These are phyloP conservation scores for Nitzschia putrida DNA, from an alignment of 108 stramenopile species.

Conservation along the genomic window DNA sequence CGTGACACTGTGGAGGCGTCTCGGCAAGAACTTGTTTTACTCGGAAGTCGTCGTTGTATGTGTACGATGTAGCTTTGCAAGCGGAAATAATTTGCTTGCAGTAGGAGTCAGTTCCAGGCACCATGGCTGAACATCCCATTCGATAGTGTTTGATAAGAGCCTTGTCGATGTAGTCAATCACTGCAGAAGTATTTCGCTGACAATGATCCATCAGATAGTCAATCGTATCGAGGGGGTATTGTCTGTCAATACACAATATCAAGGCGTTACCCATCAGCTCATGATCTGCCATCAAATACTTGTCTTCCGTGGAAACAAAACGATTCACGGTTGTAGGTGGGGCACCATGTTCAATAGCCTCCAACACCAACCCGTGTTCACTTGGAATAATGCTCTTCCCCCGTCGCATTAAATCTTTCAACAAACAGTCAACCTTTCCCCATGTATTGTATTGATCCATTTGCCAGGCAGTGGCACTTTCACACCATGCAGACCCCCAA, in stretches of 20 bases:
- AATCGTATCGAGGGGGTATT: slow-evolving; percentile 27
- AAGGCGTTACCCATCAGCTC: slow-evolving; percentile 34
- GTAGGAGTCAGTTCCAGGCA: slow-evolving; percentile 17
- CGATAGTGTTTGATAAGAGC: slow-evolving; percentile 25
- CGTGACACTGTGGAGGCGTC: slow-evolving; percentile 16
- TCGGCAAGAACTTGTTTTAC: slow-evolving; percentile 6
- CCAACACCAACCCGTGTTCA: slow-evolving; percentile 32
- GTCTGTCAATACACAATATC: slow-evolving; percentile 32
- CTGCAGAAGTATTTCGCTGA: slow-evolving; percentile 18
- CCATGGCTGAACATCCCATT: slow-evolving; percentile 11
- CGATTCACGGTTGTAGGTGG: slow-evolving; percentile 21
- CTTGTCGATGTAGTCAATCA: slow-evolving; percentile 25
- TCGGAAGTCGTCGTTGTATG: not conserved
- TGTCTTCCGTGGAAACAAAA: slow-evolving; percentile 24
- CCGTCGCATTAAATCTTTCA: slow-evolving; percentile 20
- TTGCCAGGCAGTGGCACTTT: slow-evolving; percentile 27
- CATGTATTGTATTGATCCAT: slow-evolving; percentile 27
- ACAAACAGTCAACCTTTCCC: slow-evolving; percentile 23
- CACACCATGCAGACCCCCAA: slow-evolving; percentile 20
- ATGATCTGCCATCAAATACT: slow-evolving; percentile 31
- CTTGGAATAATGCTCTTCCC: slow-evolving; percentile 24
- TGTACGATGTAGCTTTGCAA: slow-evolving; percentile 9
- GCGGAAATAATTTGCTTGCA: slow-evolving; percentile 27
- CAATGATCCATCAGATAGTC: slow-evolving; percentile 31
- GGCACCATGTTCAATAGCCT: slow-evolving; percentile 31